Evolutionary conservation across 1,284 basidiomycete genomes (phyloP), one percentile per base, ranked within the genome.

Genomic region (Ustilago tritici): DNA sequence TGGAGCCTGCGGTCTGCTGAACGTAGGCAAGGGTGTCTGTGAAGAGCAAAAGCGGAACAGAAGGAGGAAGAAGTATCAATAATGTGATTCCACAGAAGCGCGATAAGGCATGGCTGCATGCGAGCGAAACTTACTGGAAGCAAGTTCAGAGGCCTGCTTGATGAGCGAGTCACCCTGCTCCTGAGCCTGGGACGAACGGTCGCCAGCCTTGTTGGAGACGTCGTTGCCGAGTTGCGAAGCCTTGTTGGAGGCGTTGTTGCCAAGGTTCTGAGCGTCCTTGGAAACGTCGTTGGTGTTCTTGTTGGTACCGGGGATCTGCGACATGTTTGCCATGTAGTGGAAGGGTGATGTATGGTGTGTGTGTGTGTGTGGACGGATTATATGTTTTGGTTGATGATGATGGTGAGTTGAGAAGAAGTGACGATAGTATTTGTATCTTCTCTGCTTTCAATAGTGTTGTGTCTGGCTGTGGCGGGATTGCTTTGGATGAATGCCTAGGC

Each of bases 1-100:
- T 46, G 19, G 47, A 56, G 34, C 75, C 74, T 19, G 78, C 78
- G 14, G 70, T 72, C 66, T 79, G 70, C 69, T 79, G 78, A 19
- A 79, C 71, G 65, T 79, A 79, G 15, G 61, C 66, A 49, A 77
- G 7, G 28, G 77, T 79, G 70, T 77, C 75, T 77, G 43, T 9
- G 32, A 50, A 31, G 23, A 38, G 41, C 28, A 14, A 40, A 23
- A 35, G 55, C 49, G 11, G 34, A n/a, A 31, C 47, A 19, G 28
- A 28, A 14, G 32, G 10, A 46, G 54, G 14, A 12, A 2, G n/a
- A 41, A 41, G 40, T 41, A 14, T 17, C 6, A 14, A 12, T 19
- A 19, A 19, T 19, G 43, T 19, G 23, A 28, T 28, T n/a, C 3
- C 2, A 19, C 15, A 19, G 43, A 19, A 46, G n/a, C 1, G 36